Evolutionary conservation across 345 rosid genomes (phyloP).

Genomic region (Salix purpurea): DNA sequence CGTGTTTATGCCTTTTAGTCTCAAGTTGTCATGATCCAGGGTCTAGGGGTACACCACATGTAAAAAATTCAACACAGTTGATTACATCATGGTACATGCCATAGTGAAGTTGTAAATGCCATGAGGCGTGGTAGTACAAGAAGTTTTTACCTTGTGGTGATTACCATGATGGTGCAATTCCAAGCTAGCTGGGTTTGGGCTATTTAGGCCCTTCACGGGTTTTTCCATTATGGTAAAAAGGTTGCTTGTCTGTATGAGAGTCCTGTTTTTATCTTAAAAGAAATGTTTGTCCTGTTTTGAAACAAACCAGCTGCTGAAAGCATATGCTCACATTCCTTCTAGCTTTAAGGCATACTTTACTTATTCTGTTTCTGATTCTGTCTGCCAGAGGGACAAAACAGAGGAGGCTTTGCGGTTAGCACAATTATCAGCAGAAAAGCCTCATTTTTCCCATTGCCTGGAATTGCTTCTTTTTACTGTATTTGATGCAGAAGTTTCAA

Average conservation of each 20-base stretch:
- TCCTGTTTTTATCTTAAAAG: not conserved
- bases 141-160: not conserved
- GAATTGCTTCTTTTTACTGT: slow-evolving; percentile 99
- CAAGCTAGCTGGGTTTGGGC: not conserved
- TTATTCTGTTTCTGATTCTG: slow-evolving; percentile 18
- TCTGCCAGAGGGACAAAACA: slow-evolving; percentile 71
- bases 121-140: not conserved
- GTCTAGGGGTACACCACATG: not conserved
- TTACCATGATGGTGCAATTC: not conserved
- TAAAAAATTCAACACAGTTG: not conserved
- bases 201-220: not conserved
- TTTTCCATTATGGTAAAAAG: not conserved
- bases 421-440: slow-evolving; percentile 86
- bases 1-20: not conserved
- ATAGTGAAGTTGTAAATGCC: not conserved
- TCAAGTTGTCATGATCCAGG: not conserved
- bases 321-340: not conserved
- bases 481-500: slow-evolving; percentile 90
- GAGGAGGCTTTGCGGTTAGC: slow-evolving; percentile 84
- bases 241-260: not conserved
- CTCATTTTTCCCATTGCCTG: slow-evolving; percentile 92
- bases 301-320: not conserved
- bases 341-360: not conserved
- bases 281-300: not conserved
- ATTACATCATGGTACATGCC: not conserved